Base-by-base conservation (phyloP, 306 rosid genomes). In the Trifolium fragiferum region DNA sequence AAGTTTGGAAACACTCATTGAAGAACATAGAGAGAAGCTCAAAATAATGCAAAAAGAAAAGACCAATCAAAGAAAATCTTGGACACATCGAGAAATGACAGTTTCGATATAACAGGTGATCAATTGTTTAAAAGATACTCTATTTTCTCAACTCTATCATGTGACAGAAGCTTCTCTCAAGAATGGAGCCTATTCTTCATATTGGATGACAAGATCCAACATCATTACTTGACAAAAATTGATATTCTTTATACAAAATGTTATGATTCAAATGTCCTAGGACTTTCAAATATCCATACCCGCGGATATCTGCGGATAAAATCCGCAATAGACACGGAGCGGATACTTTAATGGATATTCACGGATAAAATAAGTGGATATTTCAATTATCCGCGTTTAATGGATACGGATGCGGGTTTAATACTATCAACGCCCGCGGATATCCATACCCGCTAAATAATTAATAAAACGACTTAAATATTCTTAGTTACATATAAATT, bases 21-120 rank as follows among this genome's bases (percentile, higher is more conserved):
- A 82, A 74, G 53, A 73, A 66, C 74, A 86, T 50, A 44, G 27
- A 37, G 50, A 81, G 79, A 84, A 80, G 70, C 72, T 82, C 13
- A 80, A 46, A 13, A 44, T 19, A 72, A 74, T 80, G 80, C 66
- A 64, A 70, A 76, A 58, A 44, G 73, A 21, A 64, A 64, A 72
- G 25, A 49, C 60, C 66, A 75, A 71, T n/a, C 8, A 68, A 76
- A 70, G 76, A 61, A 58, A 35, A 60, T 57, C 35, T 11, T 68
- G 47, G 46, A 21, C 66, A 40, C 60, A 54, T 20, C 60, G 30
- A 54, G 60, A 54, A 58, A 19, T 16, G 55, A 51, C 20, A n/a
- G 49, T 67, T 33, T 58, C 80, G 5, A 21, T 69, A 58, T 64
- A 71, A 81, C 67, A 74, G 60, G 11, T n/a, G n/a, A n/a, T 57